Percentiles rank a stretch among this genome's conserved stretches.
Conservation (phyloP, 106 monocot genomes). For the Dioscorea dumetorum region DNA sequence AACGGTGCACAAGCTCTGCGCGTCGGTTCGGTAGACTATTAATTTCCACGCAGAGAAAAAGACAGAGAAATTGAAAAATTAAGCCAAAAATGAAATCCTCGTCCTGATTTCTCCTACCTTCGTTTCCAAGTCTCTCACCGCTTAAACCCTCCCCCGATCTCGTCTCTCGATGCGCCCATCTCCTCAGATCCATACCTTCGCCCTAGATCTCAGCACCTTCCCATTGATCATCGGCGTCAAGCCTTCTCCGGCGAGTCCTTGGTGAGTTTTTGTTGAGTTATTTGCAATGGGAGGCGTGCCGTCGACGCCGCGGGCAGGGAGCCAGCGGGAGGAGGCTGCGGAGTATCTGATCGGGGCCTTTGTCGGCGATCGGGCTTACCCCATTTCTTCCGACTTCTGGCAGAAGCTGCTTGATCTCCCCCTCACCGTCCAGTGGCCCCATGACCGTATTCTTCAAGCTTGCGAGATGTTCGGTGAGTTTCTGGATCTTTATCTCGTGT, state of each 20-base stretch:
- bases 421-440: slow-evolving; percentile 73
- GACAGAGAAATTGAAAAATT: too few relatives aligned
- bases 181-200: too few relatives aligned
- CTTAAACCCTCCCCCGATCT: background rate
- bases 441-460: slow-evolving; percentile 49
- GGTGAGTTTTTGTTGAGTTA: background rate
- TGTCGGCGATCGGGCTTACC: slow-evolving; percentile 73
- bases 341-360: slow-evolving; percentile 75
- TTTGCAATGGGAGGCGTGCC: slow-evolving; percentile 68
- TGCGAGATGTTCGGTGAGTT: slow-evolving; percentile 66
- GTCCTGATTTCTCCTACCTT: background rate
- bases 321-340: slow-evolving; percentile 31
- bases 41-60: too few relatives aligned
- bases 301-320: slow-evolving; percentile 57
- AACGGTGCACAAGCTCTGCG: too few relatives aligned
- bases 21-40: too few relatives aligned
- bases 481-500: background rate
- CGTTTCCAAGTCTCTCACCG: background rate
- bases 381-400: slow-evolving; percentile 85
- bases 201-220: too few relatives aligned
- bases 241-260: background rate
- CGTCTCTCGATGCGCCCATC: background rate
- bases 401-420: slow-evolving; percentile 81
- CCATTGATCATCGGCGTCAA: too few relatives aligned
- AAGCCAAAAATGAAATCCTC: too few relatives aligned